Evolutionary conservation across 306 rosid genomes (phyloP).

Genomic region (Cicer cuneatum): DNA sequence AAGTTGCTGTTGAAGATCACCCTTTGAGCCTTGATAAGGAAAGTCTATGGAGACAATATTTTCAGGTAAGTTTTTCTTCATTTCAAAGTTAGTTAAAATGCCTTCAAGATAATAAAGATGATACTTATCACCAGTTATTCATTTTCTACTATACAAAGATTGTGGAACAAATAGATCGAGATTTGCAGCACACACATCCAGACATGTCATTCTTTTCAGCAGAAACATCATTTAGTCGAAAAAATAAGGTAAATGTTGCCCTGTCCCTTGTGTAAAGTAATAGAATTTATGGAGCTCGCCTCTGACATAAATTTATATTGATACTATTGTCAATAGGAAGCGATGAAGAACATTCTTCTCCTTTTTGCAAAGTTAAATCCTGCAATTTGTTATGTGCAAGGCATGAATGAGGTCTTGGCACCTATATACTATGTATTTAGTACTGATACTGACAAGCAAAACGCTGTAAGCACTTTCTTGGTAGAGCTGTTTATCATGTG

Average conservation of each 20-base stretch:
- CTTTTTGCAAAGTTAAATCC: constrained; percentile 77
- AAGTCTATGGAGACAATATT: too few relatives aligned
- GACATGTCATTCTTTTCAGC: constrained; percentile 74
- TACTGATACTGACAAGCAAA: too few relatives aligned
- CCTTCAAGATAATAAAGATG: constrained; percentile 22
- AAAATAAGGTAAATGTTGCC: constrained; percentile 60
- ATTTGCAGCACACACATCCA: constrained; percentile 76
- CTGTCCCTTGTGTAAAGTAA: neutral
- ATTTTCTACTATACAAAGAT: constrained; percentile 65
- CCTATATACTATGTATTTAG: too few relatives aligned
- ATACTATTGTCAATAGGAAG: constrained; percentile 58
- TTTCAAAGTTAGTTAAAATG: constrained; percentile 13
- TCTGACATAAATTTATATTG: constrained; percentile 23
- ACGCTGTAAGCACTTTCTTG: too few relatives aligned
- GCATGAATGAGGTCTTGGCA: too few relatives aligned
- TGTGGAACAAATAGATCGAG: constrained; percentile 77
- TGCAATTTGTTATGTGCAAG: too few relatives aligned
- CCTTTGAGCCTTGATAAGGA: constrained; percentile 77
- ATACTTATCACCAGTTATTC: constrained; percentile 31
- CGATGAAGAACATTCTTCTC: constrained; percentile 75
- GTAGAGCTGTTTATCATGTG: too few relatives aligned
- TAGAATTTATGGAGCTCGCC: neutral
- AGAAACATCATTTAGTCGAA: constrained; percentile 62
- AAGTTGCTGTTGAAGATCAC: constrained; percentile 76
- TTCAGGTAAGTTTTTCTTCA: too few relatives aligned